These are phyloP conservation scores for Simmondsia chinensis DNA, from an alignment of 148 eudicot species.

Conservation along the genomic window DNA sequence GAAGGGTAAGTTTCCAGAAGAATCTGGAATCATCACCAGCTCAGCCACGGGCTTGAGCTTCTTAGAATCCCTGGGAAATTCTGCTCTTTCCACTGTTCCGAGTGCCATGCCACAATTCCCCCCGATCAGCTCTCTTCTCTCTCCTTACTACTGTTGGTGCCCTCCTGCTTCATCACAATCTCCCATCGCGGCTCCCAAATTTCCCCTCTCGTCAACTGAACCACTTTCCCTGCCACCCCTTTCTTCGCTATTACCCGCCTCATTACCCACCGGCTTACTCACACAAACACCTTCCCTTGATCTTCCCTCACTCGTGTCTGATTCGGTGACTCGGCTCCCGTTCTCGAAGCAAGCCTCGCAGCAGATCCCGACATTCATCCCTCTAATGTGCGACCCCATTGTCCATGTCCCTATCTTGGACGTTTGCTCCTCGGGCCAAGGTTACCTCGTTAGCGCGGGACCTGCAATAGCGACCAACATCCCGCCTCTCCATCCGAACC, in stretches of 20 bases:
- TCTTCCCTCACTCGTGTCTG: conserved; percentile 46
- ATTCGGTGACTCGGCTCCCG: conserved; percentile 46
- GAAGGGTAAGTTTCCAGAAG: conserved; percentile 22
- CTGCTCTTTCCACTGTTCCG: conserved; percentile 15
- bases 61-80: conserved; percentile 40
- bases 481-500: conserved; percentile 40
- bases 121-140: conserved; percentile 31
- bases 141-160: conserved; percentile 94
- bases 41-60: conserved; percentile 20
- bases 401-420: conserved; percentile 84
- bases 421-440: conserved; percentile 83
- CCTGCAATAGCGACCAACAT: conserved; percentile 52
- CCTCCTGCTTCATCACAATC: conserved; percentile 63
- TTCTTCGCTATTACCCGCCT: conserved; percentile 48
- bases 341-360: conserved; percentile 40
- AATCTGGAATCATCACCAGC: conserved; percentile 6
- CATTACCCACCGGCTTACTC: conserved; percentile 30
- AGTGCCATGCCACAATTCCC: conserved; percentile 29
- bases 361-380: conserved; percentile 64
- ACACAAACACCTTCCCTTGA: conserved; percentile 31
- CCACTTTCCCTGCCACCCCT: conserved; percentile 57
- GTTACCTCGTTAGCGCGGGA: conserved; percentile 79
- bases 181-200: conserved; percentile 24
- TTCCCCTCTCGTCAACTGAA: conserved; percentile 33
- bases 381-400: conserved; percentile 80